phyloP scores from a whole-genome alignment of 106 monocot species.

The Posidonia australis region DNA sequence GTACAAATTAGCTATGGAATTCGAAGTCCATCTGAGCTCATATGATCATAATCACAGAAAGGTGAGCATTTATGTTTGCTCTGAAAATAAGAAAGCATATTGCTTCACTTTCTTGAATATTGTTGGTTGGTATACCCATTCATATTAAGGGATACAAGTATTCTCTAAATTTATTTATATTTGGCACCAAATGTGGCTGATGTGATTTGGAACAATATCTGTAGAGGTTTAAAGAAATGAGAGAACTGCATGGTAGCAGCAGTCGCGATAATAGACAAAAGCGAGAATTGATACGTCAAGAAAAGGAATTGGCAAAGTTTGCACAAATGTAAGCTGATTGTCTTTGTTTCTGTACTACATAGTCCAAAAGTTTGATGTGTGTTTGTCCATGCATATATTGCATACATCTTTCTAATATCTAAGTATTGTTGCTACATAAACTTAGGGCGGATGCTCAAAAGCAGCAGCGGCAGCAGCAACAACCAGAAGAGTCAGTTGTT shows the following conservation, averaged over 20 bases:
- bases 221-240: constrained; percentile 98
- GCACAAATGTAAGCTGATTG: constrained; percentile 76
- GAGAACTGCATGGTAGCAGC: constrained; percentile 84
- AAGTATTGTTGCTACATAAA: background rate
- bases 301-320: constrained; percentile 96
- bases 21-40: constrained; percentile 94
- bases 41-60: constrained; percentile 99
- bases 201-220: background rate
- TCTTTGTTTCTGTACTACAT: background rate
- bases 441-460: constrained; percentile 85
- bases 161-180: background rate
- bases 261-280: constrained; percentile 92
- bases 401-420: too few species aligned
- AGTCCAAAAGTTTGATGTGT: background rate
- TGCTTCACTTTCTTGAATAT: background rate
- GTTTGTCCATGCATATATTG: too few species aligned
- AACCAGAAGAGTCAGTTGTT: constrained; percentile 22
- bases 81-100: background rate
- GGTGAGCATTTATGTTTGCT: constrained; percentile 24
- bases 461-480: constrained; percentile 47
- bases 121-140: background rate
- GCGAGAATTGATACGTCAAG: constrained; percentile 87
- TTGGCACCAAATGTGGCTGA: background rate
- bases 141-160: background rate
- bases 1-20: constrained; percentile 93